These are phyloP conservation scores for Amphirosellinia nigrospora DNA, from an alignment of 495 filamentous ascomycete species.

Conservation along the genomic window DNA sequence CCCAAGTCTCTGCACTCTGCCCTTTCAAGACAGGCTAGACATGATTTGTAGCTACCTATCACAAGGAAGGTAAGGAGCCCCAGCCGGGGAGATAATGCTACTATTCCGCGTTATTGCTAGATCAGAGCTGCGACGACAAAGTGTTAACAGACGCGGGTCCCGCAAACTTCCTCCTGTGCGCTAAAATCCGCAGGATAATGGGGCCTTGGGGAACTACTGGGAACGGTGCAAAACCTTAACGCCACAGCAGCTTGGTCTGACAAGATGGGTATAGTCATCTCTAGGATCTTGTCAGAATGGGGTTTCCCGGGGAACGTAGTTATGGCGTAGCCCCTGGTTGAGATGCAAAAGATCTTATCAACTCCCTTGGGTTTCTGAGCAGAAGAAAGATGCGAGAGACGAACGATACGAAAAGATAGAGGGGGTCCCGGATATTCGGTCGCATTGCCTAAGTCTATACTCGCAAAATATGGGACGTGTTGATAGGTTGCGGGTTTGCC, in stretches of 20 bases:
- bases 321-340: neutral
- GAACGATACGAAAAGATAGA: neutral
- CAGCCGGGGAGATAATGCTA: conserved; percentile 1
- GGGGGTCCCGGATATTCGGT: neutral
- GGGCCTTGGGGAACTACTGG: neutral
- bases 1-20: neutral
- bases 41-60: neutral
- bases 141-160: neutral
- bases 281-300: neutral
- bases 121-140: neutral
- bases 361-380: neutral
- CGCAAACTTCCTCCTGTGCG: neutral
- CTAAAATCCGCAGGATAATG: conserved; percentile 8
- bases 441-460: neutral
- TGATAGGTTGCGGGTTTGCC: conserved; percentile 7
- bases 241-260: conserved; percentile 10
- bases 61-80: conserved; percentile 2
- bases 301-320: neutral
- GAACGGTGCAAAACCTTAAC: conserved; percentile 16
- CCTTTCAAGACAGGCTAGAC: neutral
- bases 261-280: conserved; percentile 10
- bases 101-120: neutral
- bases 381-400: neutral
- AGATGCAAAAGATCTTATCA: neutral
- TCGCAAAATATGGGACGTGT: neutral